Evolutionary conservation across 257 asterid species (phyloP).

Genomic region (Solanum acaule): DNA sequence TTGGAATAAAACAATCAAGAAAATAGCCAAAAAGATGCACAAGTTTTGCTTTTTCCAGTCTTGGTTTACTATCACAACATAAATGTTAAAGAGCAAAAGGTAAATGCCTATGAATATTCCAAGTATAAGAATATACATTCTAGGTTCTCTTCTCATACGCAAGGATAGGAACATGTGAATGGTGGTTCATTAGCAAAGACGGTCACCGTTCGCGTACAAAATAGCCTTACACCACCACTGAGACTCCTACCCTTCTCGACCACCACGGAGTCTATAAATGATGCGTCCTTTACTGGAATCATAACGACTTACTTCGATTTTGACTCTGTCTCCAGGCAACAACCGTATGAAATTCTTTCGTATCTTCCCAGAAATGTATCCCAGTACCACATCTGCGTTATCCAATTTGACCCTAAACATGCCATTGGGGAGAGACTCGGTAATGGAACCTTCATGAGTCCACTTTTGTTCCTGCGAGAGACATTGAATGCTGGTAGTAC

Average conservation of each 20-base stretch:
- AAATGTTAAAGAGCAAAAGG: neutral
- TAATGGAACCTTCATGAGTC: constrained; percentile 11
- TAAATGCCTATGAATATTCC: neutral
- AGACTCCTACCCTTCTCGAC: neutral
- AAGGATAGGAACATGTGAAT: neutral
- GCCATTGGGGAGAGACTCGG: constrained; percentile 19
- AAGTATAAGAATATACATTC: neutral
- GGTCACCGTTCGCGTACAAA: neutral
- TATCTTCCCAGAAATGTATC: constrained; percentile 20
- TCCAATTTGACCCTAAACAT: constrained; percentile 17
- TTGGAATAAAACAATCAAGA: neutral
- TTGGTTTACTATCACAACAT: neutral
- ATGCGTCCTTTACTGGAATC: constrained; percentile 14
- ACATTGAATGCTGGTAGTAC: neutral
- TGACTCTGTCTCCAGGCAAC: constrained; percentile 9
- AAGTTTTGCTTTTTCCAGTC: neutral
- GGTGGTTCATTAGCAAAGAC: neutral
- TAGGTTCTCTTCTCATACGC: neutral
- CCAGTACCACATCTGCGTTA: constrained; percentile 10
- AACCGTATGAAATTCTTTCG: constrained; percentile 13
- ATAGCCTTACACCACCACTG: neutral
- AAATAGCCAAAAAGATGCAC: neutral
- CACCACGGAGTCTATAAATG: constrained; percentile 11
- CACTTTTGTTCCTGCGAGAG: constrained; percentile 4
- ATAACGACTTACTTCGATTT: constrained; percentile 7